These are phyloP conservation scores for Flaveria ramosissima DNA, from an alignment of 129 eudicot species.

Conservation along the genomic window DNA sequence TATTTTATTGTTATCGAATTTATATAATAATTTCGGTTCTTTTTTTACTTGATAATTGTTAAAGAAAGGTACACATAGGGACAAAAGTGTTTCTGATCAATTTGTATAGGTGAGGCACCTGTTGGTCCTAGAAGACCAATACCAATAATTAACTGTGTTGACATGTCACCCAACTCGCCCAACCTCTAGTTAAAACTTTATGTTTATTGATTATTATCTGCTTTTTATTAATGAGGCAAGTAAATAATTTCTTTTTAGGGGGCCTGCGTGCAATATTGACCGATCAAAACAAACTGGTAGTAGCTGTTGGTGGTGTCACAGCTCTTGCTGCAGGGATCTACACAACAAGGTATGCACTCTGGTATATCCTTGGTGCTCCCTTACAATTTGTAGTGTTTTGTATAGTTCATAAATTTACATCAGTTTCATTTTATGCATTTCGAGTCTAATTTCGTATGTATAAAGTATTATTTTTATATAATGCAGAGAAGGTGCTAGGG, in stretches of 20 bases:
- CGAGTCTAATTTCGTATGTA: conserved; percentile 4
- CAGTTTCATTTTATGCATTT: background rate
- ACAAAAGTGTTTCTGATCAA: background rate
- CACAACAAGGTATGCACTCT: conserved; percentile 78
- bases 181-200: background rate
- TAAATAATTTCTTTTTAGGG: conserved; percentile 51
- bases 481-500: conserved; percentile 98
- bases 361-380: background rate
- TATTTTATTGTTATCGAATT: background rate
- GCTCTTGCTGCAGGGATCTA: conserved; percentile 98
- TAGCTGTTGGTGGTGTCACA: conserved; percentile 95
- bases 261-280: conserved; percentile 88
- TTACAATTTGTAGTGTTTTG: background rate
- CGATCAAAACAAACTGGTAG: conserved; percentile 94
- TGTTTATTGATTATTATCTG: background rate
- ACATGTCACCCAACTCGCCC: background rate
- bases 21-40: background rate
- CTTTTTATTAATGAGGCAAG: conserved; percentile 2
- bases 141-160: background rate
- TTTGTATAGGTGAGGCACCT: too few relatives aligned
- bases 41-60: background rate
- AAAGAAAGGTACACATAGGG: background rate
- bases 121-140: background rate
- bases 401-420: background rate
- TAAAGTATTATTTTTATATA: background rate